Evolutionary conservation across 306 rosid genomes (phyloP).

Genomic region (Glycyrrhiza uralensis): DNA sequence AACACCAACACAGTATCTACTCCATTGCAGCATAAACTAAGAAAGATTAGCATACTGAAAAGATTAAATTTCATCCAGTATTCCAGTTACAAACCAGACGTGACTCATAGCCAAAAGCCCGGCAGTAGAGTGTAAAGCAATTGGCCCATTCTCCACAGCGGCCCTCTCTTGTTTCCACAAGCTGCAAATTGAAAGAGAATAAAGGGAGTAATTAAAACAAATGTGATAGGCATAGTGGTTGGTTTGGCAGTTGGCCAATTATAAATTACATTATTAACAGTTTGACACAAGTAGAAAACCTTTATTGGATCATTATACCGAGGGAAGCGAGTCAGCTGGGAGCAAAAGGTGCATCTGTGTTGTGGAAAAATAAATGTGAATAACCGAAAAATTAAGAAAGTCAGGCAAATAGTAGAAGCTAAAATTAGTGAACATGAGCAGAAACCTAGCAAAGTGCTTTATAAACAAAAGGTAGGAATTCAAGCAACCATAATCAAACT

Average conservation of each 20-base stretch:
- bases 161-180: slow-evolving; percentile 88
- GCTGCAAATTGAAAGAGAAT: slow-evolving; percentile 49
- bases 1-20: background rate
- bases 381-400: background rate
- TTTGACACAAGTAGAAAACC: slow-evolving; percentile 43
- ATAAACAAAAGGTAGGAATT: background rate
- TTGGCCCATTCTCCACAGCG: slow-evolving; percentile 99
- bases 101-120: slow-evolving; percentile 88
- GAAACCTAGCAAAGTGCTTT: slow-evolving; percentile 13
- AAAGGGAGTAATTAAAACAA: background rate
- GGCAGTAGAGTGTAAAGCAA: slow-evolving; percentile 91
- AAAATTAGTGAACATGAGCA: background rate
- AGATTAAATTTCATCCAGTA: background rate
- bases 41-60: slow-evolving; percentile 13
- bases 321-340: slow-evolving; percentile 67
- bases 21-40: slow-evolving; percentile 12
- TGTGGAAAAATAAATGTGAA: slow-evolving; percentile 25
- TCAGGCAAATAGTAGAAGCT: slow-evolving; percentile 10
- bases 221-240: slow-evolving; percentile 12
- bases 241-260: background rate
- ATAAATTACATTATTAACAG: background rate
- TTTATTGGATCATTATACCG: slow-evolving; percentile 85
- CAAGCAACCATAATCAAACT: background rate
- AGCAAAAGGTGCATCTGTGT: slow-evolving; percentile 64
- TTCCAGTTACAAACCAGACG: slow-evolving; percentile 61